A percentile compares a stretch with the other conserved stretches of the same genome.
Conservation (phyloP, 2,329 filamentous ascomycete genomes). For the Beauveria bassiana region DNA sequence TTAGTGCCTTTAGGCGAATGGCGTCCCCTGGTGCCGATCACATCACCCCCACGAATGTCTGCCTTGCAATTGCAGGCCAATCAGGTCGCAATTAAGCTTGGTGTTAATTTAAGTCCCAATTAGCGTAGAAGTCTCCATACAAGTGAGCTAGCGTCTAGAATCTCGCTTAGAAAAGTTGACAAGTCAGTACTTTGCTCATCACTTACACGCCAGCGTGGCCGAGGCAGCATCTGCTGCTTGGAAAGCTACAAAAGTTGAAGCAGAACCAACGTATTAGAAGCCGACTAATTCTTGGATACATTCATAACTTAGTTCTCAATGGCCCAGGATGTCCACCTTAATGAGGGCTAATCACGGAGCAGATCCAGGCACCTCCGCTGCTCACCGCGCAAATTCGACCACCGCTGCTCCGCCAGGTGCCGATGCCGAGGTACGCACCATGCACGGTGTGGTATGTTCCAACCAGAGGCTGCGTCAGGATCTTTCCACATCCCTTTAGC, state of each 20-base stretch:
- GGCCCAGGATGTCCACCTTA: not conserved
- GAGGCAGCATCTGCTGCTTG: not conserved
- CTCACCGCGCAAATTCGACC: not conserved
- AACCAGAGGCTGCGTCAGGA: not conserved
- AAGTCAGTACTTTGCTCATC: not conserved
- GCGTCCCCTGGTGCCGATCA: not conserved
- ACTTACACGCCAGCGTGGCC: not conserved
- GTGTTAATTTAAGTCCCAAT: not conserved
- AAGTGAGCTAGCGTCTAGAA: not conserved
- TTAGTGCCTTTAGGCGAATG: constrained; percentile 6
- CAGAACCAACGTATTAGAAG: not conserved
- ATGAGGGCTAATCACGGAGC: not conserved
- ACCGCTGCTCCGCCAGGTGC: not conserved
- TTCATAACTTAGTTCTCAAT: not conserved
- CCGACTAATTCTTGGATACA: not conserved
- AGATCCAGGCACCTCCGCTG: not conserved
- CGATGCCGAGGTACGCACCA: not conserved
- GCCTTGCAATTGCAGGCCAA: not conserved
- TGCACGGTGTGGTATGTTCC: not conserved
- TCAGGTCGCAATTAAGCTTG: not conserved
- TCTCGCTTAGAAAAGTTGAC: not conserved
- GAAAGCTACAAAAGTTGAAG: not conserved
- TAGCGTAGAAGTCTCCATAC: not conserved
- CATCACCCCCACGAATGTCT: not conserved
- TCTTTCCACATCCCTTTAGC: not conserved